A percentile compares a stretch with the other conserved stretches of the same genome.
These are phyloP conservation scores for Strobilomyces echinocephalus DNA, from an alignment of 768 basidiomycete species.

Conservation along the genomic window DNA sequence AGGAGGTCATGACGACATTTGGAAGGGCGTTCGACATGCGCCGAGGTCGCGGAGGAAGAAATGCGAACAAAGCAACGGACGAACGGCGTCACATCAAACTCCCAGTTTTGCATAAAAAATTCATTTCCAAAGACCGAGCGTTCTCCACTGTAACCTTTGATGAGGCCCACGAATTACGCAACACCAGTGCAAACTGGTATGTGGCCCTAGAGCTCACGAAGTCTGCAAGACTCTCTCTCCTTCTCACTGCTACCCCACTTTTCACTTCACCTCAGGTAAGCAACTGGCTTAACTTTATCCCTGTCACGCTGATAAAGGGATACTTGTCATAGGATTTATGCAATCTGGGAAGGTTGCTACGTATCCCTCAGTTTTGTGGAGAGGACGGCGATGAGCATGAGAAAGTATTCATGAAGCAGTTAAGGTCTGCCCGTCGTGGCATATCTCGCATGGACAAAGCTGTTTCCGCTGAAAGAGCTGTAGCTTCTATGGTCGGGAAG, in stretches of 20 bases:
- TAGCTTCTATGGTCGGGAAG: background rate
- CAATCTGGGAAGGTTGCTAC: slow-evolving; percentile 3
- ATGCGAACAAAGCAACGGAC: slow-evolving; percentile 3
- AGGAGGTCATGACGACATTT: slow-evolving; percentile 8
- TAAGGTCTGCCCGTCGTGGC: slow-evolving; percentile 1
- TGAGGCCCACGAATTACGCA: slow-evolving; percentile 4
- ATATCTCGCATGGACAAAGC: slow-evolving; percentile 1
- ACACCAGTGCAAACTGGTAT: slow-evolving; percentile 7
- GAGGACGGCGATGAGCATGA: background rate
- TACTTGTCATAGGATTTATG: background rate
- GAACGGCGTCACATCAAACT: slow-evolving; percentile 6
- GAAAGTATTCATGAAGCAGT: background rate
- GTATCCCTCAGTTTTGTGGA: slow-evolving; percentile 1
- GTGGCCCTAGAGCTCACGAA: slow-evolving; percentile 1
- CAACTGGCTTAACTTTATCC: background rate
- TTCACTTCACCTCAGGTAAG: slow-evolving; percentile 4
- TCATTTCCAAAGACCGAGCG: background rate
- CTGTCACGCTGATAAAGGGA: background rate
- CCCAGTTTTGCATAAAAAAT: slow-evolving; percentile 3
- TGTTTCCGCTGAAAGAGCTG: background rate
- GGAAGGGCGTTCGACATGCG: slow-evolving; percentile 4
- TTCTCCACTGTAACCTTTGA: background rate
- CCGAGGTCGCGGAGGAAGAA: background rate
- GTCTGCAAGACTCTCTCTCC: slow-evolving; percentile 3
- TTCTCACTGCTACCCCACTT: slow-evolving; percentile 3